Base-by-base conservation (phyloP, 2,329 filamentous ascomycete genomes). In the Apiospora koreana region DNA sequence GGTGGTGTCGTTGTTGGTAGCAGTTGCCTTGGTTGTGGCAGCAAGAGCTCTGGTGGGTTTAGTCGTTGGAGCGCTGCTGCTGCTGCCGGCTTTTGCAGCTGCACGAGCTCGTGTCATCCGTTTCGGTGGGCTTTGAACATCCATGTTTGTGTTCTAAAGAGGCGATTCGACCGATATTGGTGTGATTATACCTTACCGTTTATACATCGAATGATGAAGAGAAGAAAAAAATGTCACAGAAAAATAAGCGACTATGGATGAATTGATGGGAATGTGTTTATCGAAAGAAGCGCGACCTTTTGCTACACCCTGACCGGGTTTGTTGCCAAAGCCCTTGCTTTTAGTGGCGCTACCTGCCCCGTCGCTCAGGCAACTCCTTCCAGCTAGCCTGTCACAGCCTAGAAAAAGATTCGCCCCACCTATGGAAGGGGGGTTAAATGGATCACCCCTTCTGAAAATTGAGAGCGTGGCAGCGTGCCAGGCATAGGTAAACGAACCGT, bases 111-210 rank as follows among this genome's bases (percentile, higher is more conserved):
- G 86, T 72, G 88, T 90, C 76, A 89, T 84, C 73, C 88, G 86
- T 80, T 89, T 89, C 45, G 88, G 88, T 68, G 88, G 87, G 71
- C 86, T 89, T 73, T 82, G 79, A 68, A 80, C 80, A 73, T 87
- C 86, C 87, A 90, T 89, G 73, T 68, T 82, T 74, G 70, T 58
- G 43, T 23, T 65, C 12, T 38, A 48, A 68, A 42, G 43, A 54
- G 42, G 31, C 5, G 25, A 31, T 18, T 46, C 68, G 68, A 69
- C 65, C 70, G 58, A 67, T 64, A 54, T 70, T 58, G 41, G 48
- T 21, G 46, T 62, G 54, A n/a, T 31, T 23, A 1, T 62, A 62
- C 31, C 54, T 62, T 62, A 62, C 31, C 54, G 31, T n/a, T 38
- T 38, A 62, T 38, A 21, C 31, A 62, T 38, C 28, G 18, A 35